A percentile compares a stretch with the other conserved stretches of the same genome.
Evolutionary conservation across 108 stramenopile genomes (phyloP).

Genomic region (Schizochytrium sp.): DNA sequence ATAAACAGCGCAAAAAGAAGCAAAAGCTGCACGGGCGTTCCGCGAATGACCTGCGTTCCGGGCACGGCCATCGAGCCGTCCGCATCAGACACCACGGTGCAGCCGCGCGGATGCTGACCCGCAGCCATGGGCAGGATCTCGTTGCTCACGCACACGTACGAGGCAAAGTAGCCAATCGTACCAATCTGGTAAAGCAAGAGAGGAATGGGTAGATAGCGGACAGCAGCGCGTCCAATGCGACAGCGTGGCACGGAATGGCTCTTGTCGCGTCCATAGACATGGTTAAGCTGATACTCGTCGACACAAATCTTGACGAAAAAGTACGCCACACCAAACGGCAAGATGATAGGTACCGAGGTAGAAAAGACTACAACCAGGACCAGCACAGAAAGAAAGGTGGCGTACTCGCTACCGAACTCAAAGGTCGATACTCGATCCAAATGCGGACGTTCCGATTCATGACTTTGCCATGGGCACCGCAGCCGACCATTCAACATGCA

Average conservation of each 20-base stretch:
- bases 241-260: neutral
- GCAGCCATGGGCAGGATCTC: neutral
- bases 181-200: neutral
- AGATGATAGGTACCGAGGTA: neutral
- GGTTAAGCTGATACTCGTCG: neutral
- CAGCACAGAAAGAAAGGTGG: neutral
- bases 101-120: neutral
- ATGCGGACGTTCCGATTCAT: neutral
- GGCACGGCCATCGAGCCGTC: neutral
- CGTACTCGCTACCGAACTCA: conserved; percentile 1
- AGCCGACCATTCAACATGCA: neutral
- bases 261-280: neutral
- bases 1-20: neutral
- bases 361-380: neutral
- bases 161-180: neutral
- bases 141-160: neutral
- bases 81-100: neutral
- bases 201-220: conserved; percentile 1
- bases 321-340: neutral
- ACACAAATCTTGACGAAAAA: conserved; percentile 2
- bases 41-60: conserved; percentile 15
- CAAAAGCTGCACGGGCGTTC: neutral
- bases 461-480: neutral
- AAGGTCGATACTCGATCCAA: neutral
- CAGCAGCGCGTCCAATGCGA: conserved; percentile 4